These are phyloP conservation scores for Coelastrella sp. DNA, from an alignment of 139 green algal genomes.

Conservation along the genomic window DNA sequence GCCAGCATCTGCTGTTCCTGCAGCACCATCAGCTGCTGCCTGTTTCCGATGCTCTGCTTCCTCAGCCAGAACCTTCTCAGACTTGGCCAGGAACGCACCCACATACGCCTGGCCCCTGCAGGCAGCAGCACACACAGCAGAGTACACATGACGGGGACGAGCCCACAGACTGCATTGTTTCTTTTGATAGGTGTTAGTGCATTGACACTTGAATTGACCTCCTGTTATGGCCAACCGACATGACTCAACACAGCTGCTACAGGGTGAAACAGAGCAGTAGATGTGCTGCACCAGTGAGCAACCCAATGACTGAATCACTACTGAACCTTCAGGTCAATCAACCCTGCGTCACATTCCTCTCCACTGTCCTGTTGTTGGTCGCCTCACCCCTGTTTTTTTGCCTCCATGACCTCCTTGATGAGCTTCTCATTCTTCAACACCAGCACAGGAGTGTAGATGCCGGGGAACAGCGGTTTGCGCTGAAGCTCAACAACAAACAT, in stretches of 20 bases:
- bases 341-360: neutral
- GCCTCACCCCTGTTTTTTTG: conserved; percentile 73
- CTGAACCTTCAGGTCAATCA: no score
- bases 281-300: no score
- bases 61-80: conserved; percentile 36
- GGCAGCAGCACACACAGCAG: neutral
- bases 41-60: neutral
- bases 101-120: conserved; percentile 90
- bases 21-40: neutral
- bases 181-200: no score
- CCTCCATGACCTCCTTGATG: conserved; percentile 85
- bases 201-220: no score
- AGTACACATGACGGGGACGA: neutral
- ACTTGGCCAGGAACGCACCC: conserved; percentile 86
- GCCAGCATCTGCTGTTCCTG: neutral
- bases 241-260: no score
- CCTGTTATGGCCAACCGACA: no score
- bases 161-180: no score
- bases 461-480: conserved; percentile 87
- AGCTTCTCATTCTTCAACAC: conserved; percentile 81
- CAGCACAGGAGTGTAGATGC: conserved; percentile 87
- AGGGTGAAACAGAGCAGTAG: no score
- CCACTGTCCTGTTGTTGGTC: neutral
- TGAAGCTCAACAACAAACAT: conserved; percentile 82
- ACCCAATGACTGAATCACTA: neutral